Evolutionary conservation across 352 stramenopile species (phyloP).

Genomic region (Peronospora destructor): DNA sequence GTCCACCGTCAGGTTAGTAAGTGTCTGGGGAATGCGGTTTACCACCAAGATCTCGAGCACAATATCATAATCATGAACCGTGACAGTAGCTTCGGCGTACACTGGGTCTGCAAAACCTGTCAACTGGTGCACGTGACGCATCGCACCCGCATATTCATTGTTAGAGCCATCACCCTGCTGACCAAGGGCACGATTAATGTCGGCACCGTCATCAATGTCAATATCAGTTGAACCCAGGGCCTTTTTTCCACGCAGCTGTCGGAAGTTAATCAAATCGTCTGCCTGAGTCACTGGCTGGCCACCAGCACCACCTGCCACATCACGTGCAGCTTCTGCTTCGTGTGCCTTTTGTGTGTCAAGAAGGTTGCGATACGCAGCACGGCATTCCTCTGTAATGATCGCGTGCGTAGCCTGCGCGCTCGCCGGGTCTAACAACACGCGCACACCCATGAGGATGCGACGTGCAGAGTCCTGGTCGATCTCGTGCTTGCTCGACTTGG

Average conservation of each 20-base stretch:
- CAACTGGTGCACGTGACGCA: constrained; percentile 97
- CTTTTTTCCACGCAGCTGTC: constrained; percentile 91
- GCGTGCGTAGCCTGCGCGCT: constrained; percentile 52
- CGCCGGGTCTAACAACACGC: constrained; percentile 90
- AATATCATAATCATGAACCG: constrained; percentile 99
- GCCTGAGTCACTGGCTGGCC: constrained; percentile 65
- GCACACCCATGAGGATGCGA: constrained; percentile 92
- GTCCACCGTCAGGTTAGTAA: constrained; percentile 98
- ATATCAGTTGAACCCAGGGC: constrained; percentile 91
- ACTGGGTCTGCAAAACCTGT: constrained; percentile 98
- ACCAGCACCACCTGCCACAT: constrained; percentile 27
- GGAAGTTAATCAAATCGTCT: constrained; percentile 98
- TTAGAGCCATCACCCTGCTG: constrained; percentile 58
- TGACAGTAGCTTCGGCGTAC: constrained; percentile 99
- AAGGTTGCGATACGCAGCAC: constrained; percentile 66
- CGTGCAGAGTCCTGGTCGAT: constrained; percentile 93
- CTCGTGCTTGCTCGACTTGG: constrained; percentile 71
- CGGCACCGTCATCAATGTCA: constrained; percentile 96
- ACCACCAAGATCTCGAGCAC: constrained; percentile 98
- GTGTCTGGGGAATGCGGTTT: constrained; percentile 96
- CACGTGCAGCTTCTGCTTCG: constrained; percentile 49
- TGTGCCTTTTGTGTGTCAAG: constrained; percentile 68
- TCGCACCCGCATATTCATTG: constrained; percentile 86
- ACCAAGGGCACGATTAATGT: constrained; percentile 92
- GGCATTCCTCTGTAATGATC: constrained; percentile 81